phyloP scores from a whole-genome alignment of 1,284 basidiomycete genomes.

The Takashimella koratensis region DNA sequence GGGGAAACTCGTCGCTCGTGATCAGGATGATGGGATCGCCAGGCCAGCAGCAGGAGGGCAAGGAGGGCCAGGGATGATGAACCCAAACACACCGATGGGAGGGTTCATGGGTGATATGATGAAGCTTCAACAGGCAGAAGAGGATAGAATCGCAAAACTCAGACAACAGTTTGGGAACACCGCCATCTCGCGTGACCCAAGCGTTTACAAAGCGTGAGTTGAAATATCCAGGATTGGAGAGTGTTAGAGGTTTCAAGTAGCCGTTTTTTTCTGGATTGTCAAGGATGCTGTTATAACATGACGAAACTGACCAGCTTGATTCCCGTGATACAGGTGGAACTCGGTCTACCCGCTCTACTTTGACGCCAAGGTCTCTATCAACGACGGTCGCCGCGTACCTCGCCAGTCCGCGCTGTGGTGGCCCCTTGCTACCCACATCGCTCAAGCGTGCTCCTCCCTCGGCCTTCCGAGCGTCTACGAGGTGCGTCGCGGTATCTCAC shows the following conservation, averaged over 20 bases:
- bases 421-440: conserved; percentile 88
- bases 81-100: conserved; percentile 48
- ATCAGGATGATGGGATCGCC: conserved; percentile 23
- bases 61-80: conserved; percentile 15
- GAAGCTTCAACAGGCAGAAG: conserved; percentile 46
- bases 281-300: too few relatives aligned
- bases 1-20: conserved; percentile 30
- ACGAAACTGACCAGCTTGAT: too few relatives aligned
- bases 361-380: conserved; percentile 86
- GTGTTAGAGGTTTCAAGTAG: too few relatives aligned
- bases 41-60: conserved; percentile 15
- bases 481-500: conserved; percentile 51
- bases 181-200: conserved; percentile 35
- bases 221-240: too few relatives aligned
- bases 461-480: conserved; percentile 80
- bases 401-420: conserved; percentile 83
- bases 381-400: conserved; percentile 74
- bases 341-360: conserved; percentile 95
- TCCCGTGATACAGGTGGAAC: too few relatives aligned
- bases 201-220: conserved; percentile 45
- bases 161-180: conserved; percentile 41
- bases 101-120: conserved; percentile 51
- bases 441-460: conserved; percentile 71
- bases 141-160: conserved; percentile 44
- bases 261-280: too few relatives aligned